phyloP scores from a whole-genome alignment of 306 rosid species.

The Quercus wislizeni region DNA sequence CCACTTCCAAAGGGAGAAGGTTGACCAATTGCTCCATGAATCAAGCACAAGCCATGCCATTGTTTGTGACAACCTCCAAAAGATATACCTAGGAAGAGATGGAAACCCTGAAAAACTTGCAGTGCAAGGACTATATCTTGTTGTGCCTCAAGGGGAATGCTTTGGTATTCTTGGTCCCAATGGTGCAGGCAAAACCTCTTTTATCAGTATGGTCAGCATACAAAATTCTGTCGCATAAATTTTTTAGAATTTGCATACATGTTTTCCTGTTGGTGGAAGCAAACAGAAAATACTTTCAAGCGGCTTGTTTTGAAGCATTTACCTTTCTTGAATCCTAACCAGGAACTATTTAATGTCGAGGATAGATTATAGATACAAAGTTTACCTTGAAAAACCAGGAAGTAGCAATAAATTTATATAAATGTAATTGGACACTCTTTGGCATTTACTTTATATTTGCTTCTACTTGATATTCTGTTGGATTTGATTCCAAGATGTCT shows the following conservation, averaged over 20 bases:
- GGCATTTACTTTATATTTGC: background rate
- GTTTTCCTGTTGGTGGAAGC: background rate
- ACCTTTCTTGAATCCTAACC: background rate
- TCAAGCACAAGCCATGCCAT: conserved; percentile 49
- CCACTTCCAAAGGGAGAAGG: conserved; percentile 60
- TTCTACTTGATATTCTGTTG: background rate
- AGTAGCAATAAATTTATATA: too few relatives aligned
- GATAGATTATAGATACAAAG: too few relatives aligned
- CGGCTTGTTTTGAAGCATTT: background rate
- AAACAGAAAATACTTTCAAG: background rate
- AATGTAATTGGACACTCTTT: too few relatives aligned
- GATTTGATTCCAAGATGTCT: conserved; percentile 1
- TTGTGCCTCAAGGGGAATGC: conserved; percentile 83
- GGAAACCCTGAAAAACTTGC: conserved; percentile 82
- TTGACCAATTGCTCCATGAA: conserved; percentile 62
- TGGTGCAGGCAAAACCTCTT: conserved; percentile 92
- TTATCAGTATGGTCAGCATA: conserved; percentile 76
- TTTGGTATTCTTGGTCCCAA: conserved; percentile 95
- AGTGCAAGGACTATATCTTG: conserved; percentile 81
- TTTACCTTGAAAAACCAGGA: too few relatives aligned
- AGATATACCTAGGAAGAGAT: conserved; percentile 76
- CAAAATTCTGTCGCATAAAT: background rate
- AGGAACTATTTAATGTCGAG: background rate
- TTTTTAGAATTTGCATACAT: background rate
- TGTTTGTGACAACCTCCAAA: conserved; percentile 63